Evolutionary conservation across 768 basidiomycete genomes (phyloP).

Genomic region (Phallus indusiatus): DNA sequence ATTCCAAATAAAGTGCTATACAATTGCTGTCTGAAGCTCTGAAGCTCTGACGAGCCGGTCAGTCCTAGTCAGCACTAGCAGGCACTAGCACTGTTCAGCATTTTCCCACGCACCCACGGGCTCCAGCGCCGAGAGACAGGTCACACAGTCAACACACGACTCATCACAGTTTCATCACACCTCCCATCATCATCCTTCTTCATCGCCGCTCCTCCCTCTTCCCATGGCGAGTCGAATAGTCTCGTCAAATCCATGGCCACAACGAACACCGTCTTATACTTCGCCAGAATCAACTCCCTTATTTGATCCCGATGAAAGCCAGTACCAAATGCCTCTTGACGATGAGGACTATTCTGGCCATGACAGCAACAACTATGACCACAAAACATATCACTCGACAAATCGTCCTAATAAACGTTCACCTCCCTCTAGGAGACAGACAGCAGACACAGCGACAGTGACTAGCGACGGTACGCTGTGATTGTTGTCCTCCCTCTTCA

Average conservation of each 20-base stretch:
- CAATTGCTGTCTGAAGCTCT: no score
- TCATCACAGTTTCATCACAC: background rate
- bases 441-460: background rate
- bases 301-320: background rate
- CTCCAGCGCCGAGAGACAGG: background rate
- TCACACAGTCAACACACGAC: background rate
- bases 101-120: background rate
- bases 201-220: background rate
- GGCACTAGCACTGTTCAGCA: background rate
- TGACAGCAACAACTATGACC: constrained; percentile 1
- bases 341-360: background rate
- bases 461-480: background rate
- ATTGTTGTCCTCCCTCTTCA: background rate
- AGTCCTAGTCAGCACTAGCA: no score
- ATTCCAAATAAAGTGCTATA: no score
- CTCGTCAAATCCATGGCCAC: constrained; percentile 2
- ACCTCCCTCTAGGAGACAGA: background rate
- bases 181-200: background rate
- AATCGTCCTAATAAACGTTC: background rate
- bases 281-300: background rate
- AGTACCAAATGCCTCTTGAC: background rate
- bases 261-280: background rate
- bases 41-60: no score
- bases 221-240: constrained; percentile 6
- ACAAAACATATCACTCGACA: background rate